phyloP scores from a whole-genome alignment of 495 filamentous ascomycete species.

The Aspergillus ostianus region DNA sequence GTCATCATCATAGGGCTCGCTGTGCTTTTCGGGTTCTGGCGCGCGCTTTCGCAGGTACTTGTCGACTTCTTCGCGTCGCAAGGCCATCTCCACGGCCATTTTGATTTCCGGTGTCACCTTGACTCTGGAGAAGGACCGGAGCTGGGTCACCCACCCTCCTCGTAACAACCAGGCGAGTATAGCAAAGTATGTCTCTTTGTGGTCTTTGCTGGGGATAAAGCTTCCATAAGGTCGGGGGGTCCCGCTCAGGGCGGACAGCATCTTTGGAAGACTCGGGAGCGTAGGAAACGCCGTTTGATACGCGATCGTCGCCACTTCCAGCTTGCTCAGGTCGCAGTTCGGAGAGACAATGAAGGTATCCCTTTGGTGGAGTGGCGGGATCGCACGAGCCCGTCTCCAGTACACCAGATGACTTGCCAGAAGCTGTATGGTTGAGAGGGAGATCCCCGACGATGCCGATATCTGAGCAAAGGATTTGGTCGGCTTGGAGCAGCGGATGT shows the following conservation, averaged over 20 bases:
- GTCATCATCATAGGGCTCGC: constrained; percentile 5
- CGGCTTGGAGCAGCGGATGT: constrained; percentile 78
- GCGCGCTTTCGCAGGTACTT: constrained; percentile 37
- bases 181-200: constrained; percentile 79
- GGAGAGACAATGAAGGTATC: constrained; percentile 94
- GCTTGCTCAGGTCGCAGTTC: constrained; percentile 76
- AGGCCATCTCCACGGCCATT: constrained; percentile 41
- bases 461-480: constrained; percentile 84
- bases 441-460: constrained; percentile 66
- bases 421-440: constrained; percentile 74
- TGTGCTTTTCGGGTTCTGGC: constrained; percentile 7
- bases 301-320: constrained; percentile 65
- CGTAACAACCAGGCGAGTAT: constrained; percentile 92
- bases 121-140: constrained; percentile 86
- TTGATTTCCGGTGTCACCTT: constrained; percentile 53
- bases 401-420: constrained; percentile 90
- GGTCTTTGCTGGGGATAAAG: constrained; percentile 84
- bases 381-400: constrained; percentile 88
- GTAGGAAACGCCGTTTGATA: constrained; percentile 78
- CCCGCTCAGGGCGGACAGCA: constrained; percentile 73
- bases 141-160: constrained; percentile 87
- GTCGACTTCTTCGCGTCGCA: constrained; percentile 45
- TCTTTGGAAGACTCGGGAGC: constrained; percentile 76
- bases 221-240: constrained; percentile 75
- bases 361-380: constrained; percentile 83